Conservation (phyloP, 139 green algal genomes). For the Pleodorina starrii region DNA sequence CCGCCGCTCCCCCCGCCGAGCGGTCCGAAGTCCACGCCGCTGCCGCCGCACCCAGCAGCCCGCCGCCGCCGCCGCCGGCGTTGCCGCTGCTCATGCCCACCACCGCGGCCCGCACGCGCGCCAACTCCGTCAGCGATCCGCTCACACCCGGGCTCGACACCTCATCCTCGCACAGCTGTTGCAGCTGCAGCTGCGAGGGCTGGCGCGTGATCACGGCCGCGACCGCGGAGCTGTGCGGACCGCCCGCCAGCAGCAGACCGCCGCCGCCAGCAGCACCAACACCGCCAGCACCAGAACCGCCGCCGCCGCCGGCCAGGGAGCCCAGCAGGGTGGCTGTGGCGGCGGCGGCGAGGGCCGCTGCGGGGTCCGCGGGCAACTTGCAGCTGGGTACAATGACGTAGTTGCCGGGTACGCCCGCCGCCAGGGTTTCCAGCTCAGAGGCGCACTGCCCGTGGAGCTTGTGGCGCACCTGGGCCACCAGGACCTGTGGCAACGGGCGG, state of each 20-base stretch:
- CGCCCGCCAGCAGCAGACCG: not conserved
- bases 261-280: not conserved
- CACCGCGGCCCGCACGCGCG: not conserved
- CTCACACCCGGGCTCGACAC: not conserved
- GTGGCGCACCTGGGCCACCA: not conserved
- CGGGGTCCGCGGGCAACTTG: not conserved
- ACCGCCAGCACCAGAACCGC: not conserved
- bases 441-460: not conserved
- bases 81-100: too few relatives aligned
- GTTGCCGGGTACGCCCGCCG: not conserved
- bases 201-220: too few relatives aligned
- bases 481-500: too few relatives aligned
- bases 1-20: too few relatives aligned
- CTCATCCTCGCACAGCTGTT: not conserved
- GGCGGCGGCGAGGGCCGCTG: too few relatives aligned
- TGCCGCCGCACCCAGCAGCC: not conserved
- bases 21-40: too few relatives aligned
- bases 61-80: too few relatives aligned
- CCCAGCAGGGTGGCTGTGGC: not conserved
- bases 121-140: not conserved
- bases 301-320: too few relatives aligned
- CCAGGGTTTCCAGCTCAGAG: not conserved
- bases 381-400: not conserved
- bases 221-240: not conserved
- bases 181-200: not conserved